Evolutionary conservation across 495 filamentous ascomycete genomes (phyloP).

Genomic region (Talaromyces wortmannii): DNA sequence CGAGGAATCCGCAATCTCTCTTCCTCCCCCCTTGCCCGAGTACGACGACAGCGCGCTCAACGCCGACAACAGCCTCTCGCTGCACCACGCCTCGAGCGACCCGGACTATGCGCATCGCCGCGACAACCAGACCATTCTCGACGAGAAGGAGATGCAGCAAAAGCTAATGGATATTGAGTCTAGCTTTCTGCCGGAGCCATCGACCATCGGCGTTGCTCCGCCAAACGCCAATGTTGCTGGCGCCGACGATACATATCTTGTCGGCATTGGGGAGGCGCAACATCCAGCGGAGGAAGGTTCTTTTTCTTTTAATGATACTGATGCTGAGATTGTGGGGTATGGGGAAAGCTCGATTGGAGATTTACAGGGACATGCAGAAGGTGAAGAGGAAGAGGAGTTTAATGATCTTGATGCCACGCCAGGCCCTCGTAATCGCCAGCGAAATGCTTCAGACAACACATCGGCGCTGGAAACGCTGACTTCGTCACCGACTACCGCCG

Average conservation of each 20-base stretch:
- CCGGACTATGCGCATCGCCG: constrained; percentile 26
- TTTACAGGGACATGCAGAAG: constrained; percentile 27
- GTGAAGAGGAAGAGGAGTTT: constrained; percentile 11
- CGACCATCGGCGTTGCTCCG: constrained; percentile 33
- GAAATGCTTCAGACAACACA: constrained; percentile 29
- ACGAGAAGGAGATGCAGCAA: constrained; percentile 60
- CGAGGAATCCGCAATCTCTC: constrained; percentile 17
- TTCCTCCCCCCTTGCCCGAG: constrained; percentile 34
- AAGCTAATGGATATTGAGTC: constrained; percentile 84
- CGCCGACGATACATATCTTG: constrained; percentile 36
- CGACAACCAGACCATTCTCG: constrained; percentile 44
- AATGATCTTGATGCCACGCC: constrained; percentile 15
- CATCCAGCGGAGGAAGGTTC: not conserved
- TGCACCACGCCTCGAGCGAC: constrained; percentile 22
- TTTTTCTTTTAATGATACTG: not conserved
- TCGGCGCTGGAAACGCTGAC: constrained; percentile 53
- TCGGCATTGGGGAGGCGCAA: constrained; percentile 19
- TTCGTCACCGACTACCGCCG: constrained; percentile 63
- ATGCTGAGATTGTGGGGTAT: too few relatives aligned
- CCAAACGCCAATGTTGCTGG: constrained; percentile 11
- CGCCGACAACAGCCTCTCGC: constrained; percentile 8
- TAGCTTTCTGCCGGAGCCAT: constrained; percentile 61
- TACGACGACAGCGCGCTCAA: constrained; percentile 26
- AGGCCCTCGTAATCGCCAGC: constrained; percentile 12
- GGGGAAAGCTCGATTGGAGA: constrained; percentile 6